A percentile compares a stretch with the other conserved stretches of the same genome.
Conservation (phyloP, 371 early-diverging fungal species). For the Mycotypha africana region DNA sequence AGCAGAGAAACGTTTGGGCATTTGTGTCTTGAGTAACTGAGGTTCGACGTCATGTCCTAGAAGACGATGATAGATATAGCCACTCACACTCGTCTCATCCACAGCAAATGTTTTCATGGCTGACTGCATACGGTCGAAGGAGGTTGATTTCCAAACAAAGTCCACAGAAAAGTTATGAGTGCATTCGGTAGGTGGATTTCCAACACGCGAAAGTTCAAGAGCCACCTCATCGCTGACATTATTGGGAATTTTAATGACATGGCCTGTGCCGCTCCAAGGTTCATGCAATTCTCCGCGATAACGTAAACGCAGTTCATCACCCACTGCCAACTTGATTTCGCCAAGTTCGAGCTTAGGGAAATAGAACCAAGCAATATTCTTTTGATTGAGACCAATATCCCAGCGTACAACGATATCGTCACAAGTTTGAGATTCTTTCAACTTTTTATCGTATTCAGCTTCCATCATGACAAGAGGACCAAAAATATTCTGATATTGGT, state of each 20-base stretch:
- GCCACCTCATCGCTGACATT: conserved; percentile 92
- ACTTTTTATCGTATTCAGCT: conserved; percentile 91
- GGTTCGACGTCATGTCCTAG: conserved; percentile 92
- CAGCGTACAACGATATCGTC: conserved; percentile 94
- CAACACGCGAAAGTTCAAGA: conserved; percentile 67
- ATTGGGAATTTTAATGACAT: conserved; percentile 95
- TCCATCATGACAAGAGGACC: conserved; percentile 96
- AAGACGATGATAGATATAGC: conserved; percentile 90
- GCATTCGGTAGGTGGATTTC: conserved; percentile 76
- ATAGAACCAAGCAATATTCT: conserved; percentile 89
- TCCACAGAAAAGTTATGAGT: conserved; percentile 96
- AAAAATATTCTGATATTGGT: conserved; percentile 95
- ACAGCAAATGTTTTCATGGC: conserved; percentile 96
- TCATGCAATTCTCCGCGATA: conserved; percentile 86
- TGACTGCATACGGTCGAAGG: conserved; percentile 94
- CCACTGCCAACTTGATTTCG: conserved; percentile 92
- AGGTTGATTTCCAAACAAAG: conserved; percentile 98
- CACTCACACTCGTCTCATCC: conserved; percentile 90
- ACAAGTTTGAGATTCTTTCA: conserved; percentile 96
- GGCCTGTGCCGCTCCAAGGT: conserved; percentile 86
- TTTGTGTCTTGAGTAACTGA: conserved; percentile 62
- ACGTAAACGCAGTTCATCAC: conserved; percentile 90
- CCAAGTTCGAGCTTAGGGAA: conserved; percentile 90
- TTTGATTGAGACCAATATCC: conserved; percentile 94
- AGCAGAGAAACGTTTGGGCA: conserved; percentile 86